Conservation (phyloP, 108 stramenopile genomes). For the Schizochytrium sp. region DNA sequence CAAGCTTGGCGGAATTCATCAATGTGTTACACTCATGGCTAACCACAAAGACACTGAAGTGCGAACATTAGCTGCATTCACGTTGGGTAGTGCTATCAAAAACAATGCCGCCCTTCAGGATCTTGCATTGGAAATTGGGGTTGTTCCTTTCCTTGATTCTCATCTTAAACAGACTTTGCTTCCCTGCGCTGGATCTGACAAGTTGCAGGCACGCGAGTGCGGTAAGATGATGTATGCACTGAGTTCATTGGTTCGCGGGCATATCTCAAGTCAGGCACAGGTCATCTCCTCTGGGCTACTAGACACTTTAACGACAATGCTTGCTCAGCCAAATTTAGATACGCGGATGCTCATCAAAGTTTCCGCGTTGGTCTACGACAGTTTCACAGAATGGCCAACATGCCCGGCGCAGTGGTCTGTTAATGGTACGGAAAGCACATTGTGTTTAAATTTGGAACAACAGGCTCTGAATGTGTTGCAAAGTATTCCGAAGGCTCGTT, state of each 20-base stretch:
- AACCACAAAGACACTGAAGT: conserved; percentile 14
- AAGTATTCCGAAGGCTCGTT: background rate
- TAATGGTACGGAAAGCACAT: background rate
- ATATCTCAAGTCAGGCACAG: background rate
- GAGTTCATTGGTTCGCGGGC: conserved; percentile 23
- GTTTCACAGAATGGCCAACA: conserved; percentile 1
- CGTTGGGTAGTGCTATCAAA: conserved; percentile 37
- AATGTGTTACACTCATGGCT: background rate
- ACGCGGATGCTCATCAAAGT: conserved; percentile 14
- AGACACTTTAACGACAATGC: background rate
- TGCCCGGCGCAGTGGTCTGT: conserved; percentile 26
- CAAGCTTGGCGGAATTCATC: background rate
- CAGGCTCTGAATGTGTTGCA: background rate
- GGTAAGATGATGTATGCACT: conserved; percentile 40
- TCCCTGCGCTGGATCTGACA: background rate
- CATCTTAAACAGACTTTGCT: background rate
- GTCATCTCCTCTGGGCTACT: background rate
- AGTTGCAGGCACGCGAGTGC: background rate
- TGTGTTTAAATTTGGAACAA: background rate
- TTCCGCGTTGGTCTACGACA: conserved; percentile 12
- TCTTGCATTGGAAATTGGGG: conserved; percentile 11
- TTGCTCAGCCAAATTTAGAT: background rate
- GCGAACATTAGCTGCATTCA: background rate
- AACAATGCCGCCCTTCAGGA: conserved; percentile 25
- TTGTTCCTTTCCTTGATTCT: background rate